A percentile compares a stretch with the other conserved stretches of the same genome.
phyloP scores from a whole-genome alignment of 2,329 filamentous ascomycete species.

The Arthrobotrys musiformis region DNA sequence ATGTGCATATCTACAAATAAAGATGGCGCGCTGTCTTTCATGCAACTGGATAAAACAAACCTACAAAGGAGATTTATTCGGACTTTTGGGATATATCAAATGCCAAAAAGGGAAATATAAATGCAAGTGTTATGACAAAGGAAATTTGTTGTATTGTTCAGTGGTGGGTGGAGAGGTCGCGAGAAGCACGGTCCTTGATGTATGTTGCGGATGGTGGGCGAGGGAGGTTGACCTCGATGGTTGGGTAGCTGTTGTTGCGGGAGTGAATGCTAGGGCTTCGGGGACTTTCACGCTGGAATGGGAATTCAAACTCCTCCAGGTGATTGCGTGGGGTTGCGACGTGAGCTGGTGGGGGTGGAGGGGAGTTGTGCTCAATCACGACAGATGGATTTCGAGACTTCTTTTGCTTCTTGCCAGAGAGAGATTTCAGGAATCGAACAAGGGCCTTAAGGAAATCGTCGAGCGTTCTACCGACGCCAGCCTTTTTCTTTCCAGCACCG shows the following conservation, averaged over 20 bases:
- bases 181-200: constrained; percentile 37
- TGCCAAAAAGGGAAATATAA: constrained; percentile 5
- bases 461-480: constrained; percentile 30
- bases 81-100: constrained; percentile 53
- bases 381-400: constrained; percentile 28
- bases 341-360: constrained; percentile 12
- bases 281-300: constrained; percentile 28
- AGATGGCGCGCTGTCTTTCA: constrained; percentile 10
- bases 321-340: background rate
- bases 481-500: constrained; percentile 29
- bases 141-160: constrained; percentile 27
- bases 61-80: constrained; percentile 38
- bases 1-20: constrained; percentile 35
- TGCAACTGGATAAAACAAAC: constrained; percentile 3
- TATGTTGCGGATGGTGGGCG: constrained; percentile 44
- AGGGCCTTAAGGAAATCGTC: constrained; percentile 42
- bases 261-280: background rate
- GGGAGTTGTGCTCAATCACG: constrained; percentile 12
- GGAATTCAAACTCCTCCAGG: constrained; percentile 48
- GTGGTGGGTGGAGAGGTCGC: constrained; percentile 40
- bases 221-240: constrained; percentile 41
- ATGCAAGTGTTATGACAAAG: constrained; percentile 35
- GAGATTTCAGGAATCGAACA: constrained; percentile 36
- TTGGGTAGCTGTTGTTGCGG: constrained; percentile 35
- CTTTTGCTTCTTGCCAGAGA: constrained; percentile 49